These are phyloP conservation scores for Rhodotorula babjevae DNA, from an alignment of 768 basidiomycete species.

Conservation along the genomic window DNA sequence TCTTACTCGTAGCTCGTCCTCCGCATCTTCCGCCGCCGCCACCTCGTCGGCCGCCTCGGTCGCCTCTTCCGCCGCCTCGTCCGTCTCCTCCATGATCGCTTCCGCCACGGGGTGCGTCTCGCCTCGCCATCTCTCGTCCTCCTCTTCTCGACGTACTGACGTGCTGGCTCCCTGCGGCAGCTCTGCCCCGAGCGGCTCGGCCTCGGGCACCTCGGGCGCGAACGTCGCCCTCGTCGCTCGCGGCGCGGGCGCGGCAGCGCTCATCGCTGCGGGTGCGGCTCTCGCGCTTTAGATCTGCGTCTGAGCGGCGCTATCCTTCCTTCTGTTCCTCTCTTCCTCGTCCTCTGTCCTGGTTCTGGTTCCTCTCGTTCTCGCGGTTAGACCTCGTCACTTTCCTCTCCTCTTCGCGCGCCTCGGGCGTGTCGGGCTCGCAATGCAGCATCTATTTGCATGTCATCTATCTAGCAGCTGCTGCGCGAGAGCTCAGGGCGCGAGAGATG, in stretches of 20 bases:
- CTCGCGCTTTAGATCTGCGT: neutral
- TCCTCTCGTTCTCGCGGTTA: too few relatives aligned
- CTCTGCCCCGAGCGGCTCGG: neutral
- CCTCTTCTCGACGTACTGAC: neutral
- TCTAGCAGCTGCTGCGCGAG: too few relatives aligned
- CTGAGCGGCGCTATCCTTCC: neutral
- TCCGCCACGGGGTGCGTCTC: neutral
- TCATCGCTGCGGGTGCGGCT: conserved; percentile 11
- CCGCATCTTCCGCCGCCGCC: neutral
- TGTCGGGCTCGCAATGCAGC: too few relatives aligned
- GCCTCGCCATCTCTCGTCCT: neutral
- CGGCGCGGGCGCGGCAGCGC: conserved; percentile 10
- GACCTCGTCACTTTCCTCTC: too few relatives aligned
- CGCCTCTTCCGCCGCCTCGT: neutral
- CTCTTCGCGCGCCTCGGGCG: too few relatives aligned
- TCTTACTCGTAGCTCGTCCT: neutral
- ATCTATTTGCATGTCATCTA: too few relatives aligned
- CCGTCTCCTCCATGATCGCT: neutral
- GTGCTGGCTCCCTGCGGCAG: neutral
- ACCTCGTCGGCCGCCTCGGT: neutral
- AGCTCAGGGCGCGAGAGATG: too few relatives aligned
- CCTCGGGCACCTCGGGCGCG: neutral
- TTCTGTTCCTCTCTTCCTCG: neutral
- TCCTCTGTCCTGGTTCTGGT: neutral
- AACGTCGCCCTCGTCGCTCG: neutral